Base-by-base conservation (phyloP, 768 basidiomycete species). In the Collybia nuda region DNA sequence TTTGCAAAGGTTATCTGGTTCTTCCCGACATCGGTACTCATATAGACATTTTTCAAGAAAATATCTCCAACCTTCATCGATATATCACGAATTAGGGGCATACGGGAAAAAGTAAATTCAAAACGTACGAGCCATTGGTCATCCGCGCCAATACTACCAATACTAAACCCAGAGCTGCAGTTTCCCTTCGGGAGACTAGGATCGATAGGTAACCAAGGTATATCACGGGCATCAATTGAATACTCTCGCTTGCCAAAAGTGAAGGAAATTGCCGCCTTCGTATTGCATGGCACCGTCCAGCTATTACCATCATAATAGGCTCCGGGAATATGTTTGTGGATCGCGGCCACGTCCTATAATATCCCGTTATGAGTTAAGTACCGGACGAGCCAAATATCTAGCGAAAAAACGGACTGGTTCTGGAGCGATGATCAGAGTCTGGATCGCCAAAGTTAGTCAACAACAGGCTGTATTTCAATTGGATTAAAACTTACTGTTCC, bases 201-300 rank as follows among this genome's bases (percentile, higher is more conserved):
- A 57, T 83, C 65, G 7, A 81, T 42, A 6, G 85, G 82, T 14
- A 73, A 52, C 53, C 84, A 78, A 5, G 78, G 67, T 19, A 88
- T 62, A 62, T 89, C 86, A 42, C 71, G 66, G 7, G 85, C 68
- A 46, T 81, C 71, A 52, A 88, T 84, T n/a, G 72, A 50, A 58
- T 90, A 90, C 18, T 69, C 53, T 19, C 67, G 56, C 5, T 80
- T 78, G n/a, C 82, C 81, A 48, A 90, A 81, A 6, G 71, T 75
- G 44, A 91, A 67, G 1, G 82, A 73, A 35, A 88, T 62, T 37
- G 67, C 68, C 11, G 79, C 68, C 43, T 65, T 75, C 12, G 78
- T 79, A 21, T 75, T 82, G 68, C 88, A 90, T 1, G 89, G 86
- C 46, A 91, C 70, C 8, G 74, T 82, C 74, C 76, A 88, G 66